A percentile compares a stretch with the other conserved stretches of the same genome.
phyloP scores from a whole-genome alignment of 352 stramenopile species.

The Blastocystis sp. region DNA sequence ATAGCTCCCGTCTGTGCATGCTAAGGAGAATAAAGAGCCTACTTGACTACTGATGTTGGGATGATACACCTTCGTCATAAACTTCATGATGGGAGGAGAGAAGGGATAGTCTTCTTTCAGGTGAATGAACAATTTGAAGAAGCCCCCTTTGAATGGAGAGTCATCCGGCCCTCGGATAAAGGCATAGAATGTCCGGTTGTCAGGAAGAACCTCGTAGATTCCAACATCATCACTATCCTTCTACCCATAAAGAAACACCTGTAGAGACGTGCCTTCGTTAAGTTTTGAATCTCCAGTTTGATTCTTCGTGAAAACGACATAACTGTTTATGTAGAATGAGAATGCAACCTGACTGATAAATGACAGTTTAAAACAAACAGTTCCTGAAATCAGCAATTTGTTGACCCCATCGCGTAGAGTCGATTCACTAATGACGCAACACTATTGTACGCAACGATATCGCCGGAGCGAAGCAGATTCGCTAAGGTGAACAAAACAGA shows the following conservation, averaged over 20 bases:
- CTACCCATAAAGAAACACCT: background rate
- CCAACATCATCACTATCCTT: background rate
- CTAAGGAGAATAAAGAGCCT: background rate
- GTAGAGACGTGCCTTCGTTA: background rate
- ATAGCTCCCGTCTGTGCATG: constrained; percentile 72
- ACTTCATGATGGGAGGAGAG: constrained; percentile 70
- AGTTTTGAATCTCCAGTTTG: background rate
- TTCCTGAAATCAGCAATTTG: too few species aligned
- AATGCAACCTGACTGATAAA: too few species aligned
- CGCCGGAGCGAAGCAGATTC: constrained; percentile 9
- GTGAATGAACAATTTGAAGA: constrained; percentile 73
- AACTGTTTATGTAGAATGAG: background rate
- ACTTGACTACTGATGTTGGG: constrained; percentile 70
- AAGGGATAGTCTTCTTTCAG: constrained; percentile 74
- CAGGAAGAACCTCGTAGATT: background rate
- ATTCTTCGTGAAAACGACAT: background rate
- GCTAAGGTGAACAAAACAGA: background rate
- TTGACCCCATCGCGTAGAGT: background rate
- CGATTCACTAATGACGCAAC: background rate
- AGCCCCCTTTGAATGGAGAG: constrained; percentile 71
- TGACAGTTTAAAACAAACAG: too few species aligned
- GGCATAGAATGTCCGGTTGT: constrained; percentile 57
- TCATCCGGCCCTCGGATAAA: constrained; percentile 69
- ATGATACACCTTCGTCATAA: constrained; percentile 79
- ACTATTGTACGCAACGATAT: constrained; percentile 12